Evolutionary conservation across 805 yeast genomes (phyloP), one percentile per base, ranked within the genome.

Genomic region (Pichia exigua): DNA sequence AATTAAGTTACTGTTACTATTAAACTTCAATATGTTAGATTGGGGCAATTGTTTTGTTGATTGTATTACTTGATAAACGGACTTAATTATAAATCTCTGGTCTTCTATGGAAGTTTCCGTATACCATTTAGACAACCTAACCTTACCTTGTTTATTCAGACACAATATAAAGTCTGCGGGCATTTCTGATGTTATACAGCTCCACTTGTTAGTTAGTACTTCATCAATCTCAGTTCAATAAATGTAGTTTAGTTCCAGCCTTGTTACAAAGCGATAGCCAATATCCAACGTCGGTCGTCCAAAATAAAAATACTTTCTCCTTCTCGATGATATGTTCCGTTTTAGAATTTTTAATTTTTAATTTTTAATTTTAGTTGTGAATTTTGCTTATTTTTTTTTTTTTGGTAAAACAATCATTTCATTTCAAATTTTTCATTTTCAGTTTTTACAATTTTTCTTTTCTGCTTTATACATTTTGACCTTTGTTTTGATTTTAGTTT

Each of bases 111-210:
- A 47, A 7, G 46, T 39, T 10, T 52, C 44, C 54, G 52, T 64
- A 61, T 57, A 92, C 91, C 95, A 91, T 65, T 89, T 85, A 9
- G 87, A 83, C 17, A 92, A 70, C 54, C 99, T 78, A 22, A 92
- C 81, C 57, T 87, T 87, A n/a, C 99, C 98, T 69, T 92, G 97
- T 53, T 96, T 77, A 65, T 92, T 92, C 65, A 92, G 82, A 44
- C 92, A 85, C 42, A 91, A 68, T 42, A 92, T 74, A 69, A 80
- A 92, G 57, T 88, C 90, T 2, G 30, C 47, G 8, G 46, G 27
- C 52, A 50, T 50, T 18, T 10, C 28, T 8, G n/a, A 11, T 12
- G 7, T 1, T 28, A 20, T 3, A 24, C 2, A 7, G 3, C n/a
- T n/a, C 20, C 17, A 8, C 11, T 12, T 30, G 6, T 9, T 30